Evolutionary conservation across 768 basidiomycete genomes (phyloP).

Genomic region (Russula earlei): DNA sequence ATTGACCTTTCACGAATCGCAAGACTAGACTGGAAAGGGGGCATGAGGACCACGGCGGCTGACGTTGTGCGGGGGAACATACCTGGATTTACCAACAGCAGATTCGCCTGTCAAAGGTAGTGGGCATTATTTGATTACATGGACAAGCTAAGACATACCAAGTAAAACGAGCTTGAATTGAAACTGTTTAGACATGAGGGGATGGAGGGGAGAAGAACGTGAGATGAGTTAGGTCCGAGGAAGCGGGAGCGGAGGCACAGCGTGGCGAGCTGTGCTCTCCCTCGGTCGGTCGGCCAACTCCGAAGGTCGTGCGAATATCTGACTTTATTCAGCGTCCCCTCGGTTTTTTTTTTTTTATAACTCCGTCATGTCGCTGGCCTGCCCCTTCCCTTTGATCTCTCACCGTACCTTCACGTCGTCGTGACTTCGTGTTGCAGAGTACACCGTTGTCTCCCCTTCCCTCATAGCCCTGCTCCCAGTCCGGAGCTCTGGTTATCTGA

Average conservation of each 20-base stretch:
- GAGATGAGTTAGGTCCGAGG: constrained; percentile 17
- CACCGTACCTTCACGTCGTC: constrained; percentile 14
- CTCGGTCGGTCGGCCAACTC: constrained; percentile 7
- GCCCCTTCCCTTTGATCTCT: neutral
- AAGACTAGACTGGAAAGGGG: constrained; percentile 64
- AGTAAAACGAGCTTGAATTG: constrained; percentile 96
- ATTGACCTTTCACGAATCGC: constrained; percentile 94
- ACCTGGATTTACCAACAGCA: constrained; percentile 97
- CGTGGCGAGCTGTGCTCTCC: too few species aligned
- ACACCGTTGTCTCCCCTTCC: constrained; percentile 13
- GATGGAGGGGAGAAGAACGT: too few species aligned
- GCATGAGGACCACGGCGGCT: constrained; percentile 23
- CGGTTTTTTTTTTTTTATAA: neutral
- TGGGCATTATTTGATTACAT: neutral
- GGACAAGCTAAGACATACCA: constrained; percentile 40
- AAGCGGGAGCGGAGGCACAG: neutral
- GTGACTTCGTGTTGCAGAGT: constrained; percentile 14
- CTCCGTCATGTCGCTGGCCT: neutral
- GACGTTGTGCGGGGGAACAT: constrained; percentile 18
- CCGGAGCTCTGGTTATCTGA: constrained; percentile 1
- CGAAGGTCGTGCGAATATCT: neutral
- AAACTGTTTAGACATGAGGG: constrained; percentile 80
- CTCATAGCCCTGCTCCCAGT: neutral
- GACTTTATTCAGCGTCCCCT: neutral
- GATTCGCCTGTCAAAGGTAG: constrained; percentile 66